These are phyloP conservation scores for Cubamyces lactineus DNA, from an alignment of 768 basidiomycete species.

Conservation along the genomic window DNA sequence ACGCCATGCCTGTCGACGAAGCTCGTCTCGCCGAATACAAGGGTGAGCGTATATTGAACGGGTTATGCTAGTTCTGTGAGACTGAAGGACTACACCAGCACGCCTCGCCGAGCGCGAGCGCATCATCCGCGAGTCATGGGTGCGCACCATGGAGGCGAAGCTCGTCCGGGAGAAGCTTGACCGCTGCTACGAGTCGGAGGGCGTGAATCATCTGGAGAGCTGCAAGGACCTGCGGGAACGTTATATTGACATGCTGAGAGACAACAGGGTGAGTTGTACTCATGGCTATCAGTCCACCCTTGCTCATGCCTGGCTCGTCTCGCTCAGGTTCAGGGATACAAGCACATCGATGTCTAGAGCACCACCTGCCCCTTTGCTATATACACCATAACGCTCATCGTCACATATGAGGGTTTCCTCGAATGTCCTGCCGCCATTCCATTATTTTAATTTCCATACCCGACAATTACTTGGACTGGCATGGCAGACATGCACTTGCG, in stretches of 20 bases:
- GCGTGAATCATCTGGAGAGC: slow-evolving; percentile 89
- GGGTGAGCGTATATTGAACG: slow-evolving; percentile 38
- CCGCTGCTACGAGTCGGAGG: slow-evolving; percentile 89
- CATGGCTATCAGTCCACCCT: background rate
- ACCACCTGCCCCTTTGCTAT: background rate
- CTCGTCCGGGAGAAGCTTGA: slow-evolving; percentile 86
- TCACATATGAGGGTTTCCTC: too few relatives aligned
- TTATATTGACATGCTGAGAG: slow-evolving; percentile 77
- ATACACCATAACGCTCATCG: background rate
- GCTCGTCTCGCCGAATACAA: slow-evolving; percentile 51
- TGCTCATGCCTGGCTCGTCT: background rate
- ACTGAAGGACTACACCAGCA: slow-evolving; percentile 41
- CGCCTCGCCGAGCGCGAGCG: slow-evolving; percentile 72
- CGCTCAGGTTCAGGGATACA: slow-evolving; percentile 83
- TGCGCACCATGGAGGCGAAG: slow-evolving; percentile 90
- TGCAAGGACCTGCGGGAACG: slow-evolving; percentile 86
- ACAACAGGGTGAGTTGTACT: slow-evolving; percentile 69
- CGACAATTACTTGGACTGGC: background rate
- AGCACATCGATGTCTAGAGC: slow-evolving; percentile 62
- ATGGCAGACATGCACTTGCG: background rate
- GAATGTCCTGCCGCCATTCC: too few relatives aligned
- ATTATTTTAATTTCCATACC: too few relatives aligned
- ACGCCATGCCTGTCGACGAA: slow-evolving; percentile 47
- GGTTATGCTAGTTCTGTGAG: background rate
- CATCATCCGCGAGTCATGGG: slow-evolving; percentile 89